A percentile compares a stretch with the other conserved stretches of the same genome.
Evolutionary conservation across 331 rosid genomes (phyloP).

Genomic region (Malus hybrid): DNA sequence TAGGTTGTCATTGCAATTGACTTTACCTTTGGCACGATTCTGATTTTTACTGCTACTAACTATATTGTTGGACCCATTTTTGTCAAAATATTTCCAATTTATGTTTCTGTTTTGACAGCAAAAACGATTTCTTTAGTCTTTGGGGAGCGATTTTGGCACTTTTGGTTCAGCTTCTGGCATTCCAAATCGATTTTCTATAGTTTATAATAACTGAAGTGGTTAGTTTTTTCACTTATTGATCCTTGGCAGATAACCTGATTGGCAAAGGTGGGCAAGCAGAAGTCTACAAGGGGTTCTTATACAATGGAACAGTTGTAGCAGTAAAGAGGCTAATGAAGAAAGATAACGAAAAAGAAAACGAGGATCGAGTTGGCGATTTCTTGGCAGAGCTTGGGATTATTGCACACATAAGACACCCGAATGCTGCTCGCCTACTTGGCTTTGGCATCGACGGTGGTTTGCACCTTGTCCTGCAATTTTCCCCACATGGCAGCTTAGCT

Average conservation of each 20-base stretch:
- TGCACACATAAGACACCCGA: conserved; percentile 79
- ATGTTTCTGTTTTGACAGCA: too few species aligned
- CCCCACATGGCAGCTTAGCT: conserved; percentile 82
- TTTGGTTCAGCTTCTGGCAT: too few species aligned
- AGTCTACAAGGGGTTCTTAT: conserved; percentile 66
- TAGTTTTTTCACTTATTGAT: neutral
- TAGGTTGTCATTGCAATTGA: too few species aligned
- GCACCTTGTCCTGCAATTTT: conserved; percentile 70
- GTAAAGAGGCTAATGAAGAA: conserved; percentile 70
- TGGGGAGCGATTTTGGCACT: too few species aligned
- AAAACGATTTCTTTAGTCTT: too few species aligned
- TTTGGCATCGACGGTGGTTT: conserved; percentile 73
- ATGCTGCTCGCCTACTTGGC: conserved; percentile 73
- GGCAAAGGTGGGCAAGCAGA: conserved; percentile 98
- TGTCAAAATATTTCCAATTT: too few species aligned
- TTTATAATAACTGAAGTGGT: too few species aligned
- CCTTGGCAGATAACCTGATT: conserved; percentile 55
- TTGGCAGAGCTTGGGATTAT: conserved; percentile 86
- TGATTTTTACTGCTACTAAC: too few species aligned
- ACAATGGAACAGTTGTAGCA: conserved; percentile 69
- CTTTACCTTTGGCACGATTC: too few species aligned
- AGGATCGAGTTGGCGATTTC: conserved; percentile 72
- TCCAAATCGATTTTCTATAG: too few species aligned
- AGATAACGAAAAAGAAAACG: conserved; percentile 49
- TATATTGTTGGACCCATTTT: too few species aligned